A percentile compares a stretch with the other conserved stretches of the same genome.
Conservation (phyloP, 1,284 basidiomycete species). For the Sphagnurus paluster region DNA sequence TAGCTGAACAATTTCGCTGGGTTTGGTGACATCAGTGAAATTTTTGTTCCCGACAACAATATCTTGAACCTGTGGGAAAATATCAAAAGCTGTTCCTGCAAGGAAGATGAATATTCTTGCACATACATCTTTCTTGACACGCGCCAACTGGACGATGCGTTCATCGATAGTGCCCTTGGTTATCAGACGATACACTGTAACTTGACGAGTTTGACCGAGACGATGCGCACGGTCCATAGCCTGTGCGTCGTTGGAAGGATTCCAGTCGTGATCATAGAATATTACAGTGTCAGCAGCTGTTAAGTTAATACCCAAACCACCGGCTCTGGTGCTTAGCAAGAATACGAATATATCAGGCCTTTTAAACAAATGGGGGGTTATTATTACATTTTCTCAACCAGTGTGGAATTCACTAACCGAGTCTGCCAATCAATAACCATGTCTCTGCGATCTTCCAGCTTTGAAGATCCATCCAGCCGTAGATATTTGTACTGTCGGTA, state of each 20-base stretch:
- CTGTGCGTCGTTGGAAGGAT: slow-evolving; percentile 98
- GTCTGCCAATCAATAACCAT: slow-evolving; percentile 99
- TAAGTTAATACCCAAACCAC: slow-evolving; percentile 97
- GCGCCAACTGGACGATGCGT: slow-evolving; percentile 92
- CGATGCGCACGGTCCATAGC: slow-evolving; percentile 99
- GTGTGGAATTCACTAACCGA: slow-evolving; percentile 66
- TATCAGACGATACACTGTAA: slow-evolving; percentile 97
- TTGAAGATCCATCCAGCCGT: slow-evolving; percentile 92
- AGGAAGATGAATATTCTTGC: neutral
- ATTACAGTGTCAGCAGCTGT: slow-evolving; percentile 98
- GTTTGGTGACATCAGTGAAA: slow-evolving; percentile 89
- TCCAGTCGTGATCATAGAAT: slow-evolving; percentile 99
- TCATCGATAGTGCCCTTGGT: slow-evolving; percentile 98
- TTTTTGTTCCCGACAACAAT: slow-evolving; percentile 98
- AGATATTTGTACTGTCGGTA: slow-evolving; percentile 98
- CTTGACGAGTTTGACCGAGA: slow-evolving; percentile 97
- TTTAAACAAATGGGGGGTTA: too few species aligned
- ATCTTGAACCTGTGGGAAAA: slow-evolving; percentile 81
- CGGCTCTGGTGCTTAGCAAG: slow-evolving; percentile 94
- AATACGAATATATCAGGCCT: slow-evolving; percentile 96
- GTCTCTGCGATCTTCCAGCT: slow-evolving; percentile 94
- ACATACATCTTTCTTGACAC: slow-evolving; percentile 93
- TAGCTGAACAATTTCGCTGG: slow-evolving; percentile 96
- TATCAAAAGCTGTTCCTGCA: slow-evolving; percentile 12
- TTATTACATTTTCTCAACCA: too few species aligned